Conservation (phyloP, 805 yeast species). For the Candida incommunis region DNA sequence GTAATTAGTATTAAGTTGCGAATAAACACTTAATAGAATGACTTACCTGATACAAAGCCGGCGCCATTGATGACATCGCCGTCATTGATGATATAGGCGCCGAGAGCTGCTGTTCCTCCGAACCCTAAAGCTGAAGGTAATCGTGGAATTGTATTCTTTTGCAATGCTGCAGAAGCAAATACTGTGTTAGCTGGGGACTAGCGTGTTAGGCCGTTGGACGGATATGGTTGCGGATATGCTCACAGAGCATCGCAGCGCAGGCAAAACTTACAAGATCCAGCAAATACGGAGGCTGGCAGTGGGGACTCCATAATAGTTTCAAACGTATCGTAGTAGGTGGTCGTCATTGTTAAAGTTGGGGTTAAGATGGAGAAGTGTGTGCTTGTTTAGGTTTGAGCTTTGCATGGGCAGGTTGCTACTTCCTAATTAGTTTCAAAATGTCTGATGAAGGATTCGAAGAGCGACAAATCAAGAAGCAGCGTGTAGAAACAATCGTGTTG, state of each 20-base stretch:
- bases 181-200: not conserved
- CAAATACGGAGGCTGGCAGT: not conserved
- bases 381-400: too few relatives aligned
- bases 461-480: not conserved
- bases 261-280: not conserved
- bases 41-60: slow-evolving; percentile 11
- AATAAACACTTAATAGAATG: too few relatives aligned
- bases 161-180: not conserved
- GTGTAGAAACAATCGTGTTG: too few relatives aligned
- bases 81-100: slow-evolving; percentile 16
- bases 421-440: too few relatives aligned
- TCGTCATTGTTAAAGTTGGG: too few relatives aligned
- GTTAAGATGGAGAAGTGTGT: too few relatives aligned
- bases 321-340: not conserved
- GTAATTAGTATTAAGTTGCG: too few relatives aligned
- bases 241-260: too few relatives aligned
- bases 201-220: too few relatives aligned
- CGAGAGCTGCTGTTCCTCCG: slow-evolving; percentile 15
- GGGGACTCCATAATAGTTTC: not conserved
- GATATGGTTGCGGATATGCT: too few relatives aligned
- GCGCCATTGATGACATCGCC: slow-evolving; percentile 17
- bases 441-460: not conserved
- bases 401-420: too few relatives aligned
- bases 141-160: not conserved
- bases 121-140: slow-evolving; percentile 9